These are phyloP conservation scores for Phytophthora syringae DNA, from an alignment of 352 stramenopile genomes.

Conservation along the genomic window DNA sequence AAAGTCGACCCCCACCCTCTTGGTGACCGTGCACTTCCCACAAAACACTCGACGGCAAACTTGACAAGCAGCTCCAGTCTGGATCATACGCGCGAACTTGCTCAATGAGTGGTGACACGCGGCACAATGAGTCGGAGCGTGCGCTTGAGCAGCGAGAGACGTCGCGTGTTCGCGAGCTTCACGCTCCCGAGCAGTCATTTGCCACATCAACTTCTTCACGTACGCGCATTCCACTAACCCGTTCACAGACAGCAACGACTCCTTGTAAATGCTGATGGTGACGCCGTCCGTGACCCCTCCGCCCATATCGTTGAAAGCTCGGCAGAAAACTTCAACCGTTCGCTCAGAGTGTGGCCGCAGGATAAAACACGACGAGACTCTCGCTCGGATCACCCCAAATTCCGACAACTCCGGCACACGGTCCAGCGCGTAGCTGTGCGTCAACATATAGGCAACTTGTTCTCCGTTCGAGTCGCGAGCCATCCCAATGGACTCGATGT, in stretches of 20 bases:
- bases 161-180: conserved; percentile 30
- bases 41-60: conserved; percentile 47
- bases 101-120: conserved; percentile 37
- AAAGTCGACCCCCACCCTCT: conserved; percentile 46
- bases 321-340: conserved; percentile 55
- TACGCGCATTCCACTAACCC: conserved; percentile 54
- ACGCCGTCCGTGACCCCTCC: conserved; percentile 48
- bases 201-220: conserved; percentile 71
- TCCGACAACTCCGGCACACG: conserved; percentile 40
- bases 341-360: conserved; percentile 33
- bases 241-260: conserved; percentile 41
- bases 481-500: conserved; percentile 42
- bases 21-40: conserved; percentile 47
- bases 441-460: conserved; percentile 32
- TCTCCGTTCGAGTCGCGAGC: conserved; percentile 39
- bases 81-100: conserved; percentile 33
- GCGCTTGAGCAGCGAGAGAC: conserved; percentile 12
- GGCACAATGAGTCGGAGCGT: conserved; percentile 32
- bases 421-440: conserved; percentile 47
- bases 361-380: conserved; percentile 53
- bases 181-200: conserved; percentile 40
- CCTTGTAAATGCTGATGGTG: conserved; percentile 42
- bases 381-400: conserved; percentile 44
- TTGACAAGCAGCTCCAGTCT: conserved; percentile 34
- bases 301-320: conserved; percentile 50